Base-by-base conservation (phyloP, 2,329 filamentous ascomycete species). In the Stachybotrys echinatus region DNA sequence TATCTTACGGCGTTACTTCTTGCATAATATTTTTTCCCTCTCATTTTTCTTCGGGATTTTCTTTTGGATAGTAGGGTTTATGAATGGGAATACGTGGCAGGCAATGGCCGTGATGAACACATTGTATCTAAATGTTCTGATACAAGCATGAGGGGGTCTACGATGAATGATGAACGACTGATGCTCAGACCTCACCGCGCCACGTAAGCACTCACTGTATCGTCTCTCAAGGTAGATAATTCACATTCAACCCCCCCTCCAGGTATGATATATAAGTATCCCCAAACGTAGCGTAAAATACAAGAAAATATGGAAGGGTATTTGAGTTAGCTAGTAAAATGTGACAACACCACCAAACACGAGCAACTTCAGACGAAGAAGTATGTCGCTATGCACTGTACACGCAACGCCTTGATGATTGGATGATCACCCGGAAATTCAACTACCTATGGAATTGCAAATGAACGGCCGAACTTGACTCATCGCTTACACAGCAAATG, bases 401-500 rank as follows among this genome's bases (percentile, higher is more conserved):
- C 19, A 43, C 17, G 12, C 19, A 22, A 21, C 40, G 40, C 40
- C 22, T 21, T 43, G 6, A 19, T 43, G 17, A 5, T 14, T 10
- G 7, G 37, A 19, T 23, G 4, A 45, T 20, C 23, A 7, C n/a
- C 12, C 14, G 14, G 14, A 34, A 14, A 34, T 14, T 34, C n/a
- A n/a, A n/a, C n/a, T n/a, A n/a, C n/a, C n/a, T n/a, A n/a, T n/a
- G n/a, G n/a, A n/a, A n/a, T n/a, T n/a, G n/a, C n/a, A n/a, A n/a
- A n/a, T n/a, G n/a, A n/a, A n/a, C n/a, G n/a, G n/a, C n/a, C n/a
- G n/a, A n/a, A n/a, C n/a, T n/a, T n/a, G n/a, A n/a, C n/a, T n/a
- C n/a, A n/a, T n/a, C 14, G 27, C 27, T 54, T 56, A 66, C 21
- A 49, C 61, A 45, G 68, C 71, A 48, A 76, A 75, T 12, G 65